Base-by-base conservation (phyloP, 2,329 filamentous ascomycete species). In the Ceratocystis eucalypticola region DNA sequence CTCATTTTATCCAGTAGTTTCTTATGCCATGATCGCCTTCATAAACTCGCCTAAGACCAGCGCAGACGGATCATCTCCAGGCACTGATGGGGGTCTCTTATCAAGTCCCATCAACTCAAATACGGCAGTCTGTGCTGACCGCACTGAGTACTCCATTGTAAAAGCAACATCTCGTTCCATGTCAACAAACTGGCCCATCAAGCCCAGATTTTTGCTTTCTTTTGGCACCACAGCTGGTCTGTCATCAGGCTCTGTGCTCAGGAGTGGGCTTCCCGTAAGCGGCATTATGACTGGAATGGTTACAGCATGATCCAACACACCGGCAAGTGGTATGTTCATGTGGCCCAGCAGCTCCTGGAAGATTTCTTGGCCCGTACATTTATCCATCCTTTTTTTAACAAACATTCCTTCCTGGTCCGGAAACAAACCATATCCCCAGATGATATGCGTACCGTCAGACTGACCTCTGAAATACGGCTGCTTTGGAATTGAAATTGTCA, bases 391-490 rank as follows among this genome's bases (percentile, higher is more conserved):
- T 69, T 78, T 78, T 66, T 74, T 71, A 50, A 77, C 71, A 67
- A 71, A 75, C 67, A 75, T 71, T 5, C 77, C 76, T 2, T 69
- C 63, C 46, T 71, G 68, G 17, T 74, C 73, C 1, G 76, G 75
- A n/a, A 74, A 73, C n/a, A 77, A 71, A 2, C 73, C 74, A 65
- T 76, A 77, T 5, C 76, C 75, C 76, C 76, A 77, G 55, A 78
- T 71, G 6, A 76, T 74, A 20, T 74, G 70, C 37, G 74, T 71
- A 48, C 71, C 69, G 57, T 66, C 50, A 5, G 73, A 72, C 66
- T 79, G 77, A 44, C 72, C 71, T 33, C 73, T 70, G 67, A 78
- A 78, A 66, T 78, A 72, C 6, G 76, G 77, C 64, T 80, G 77
- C 10, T 71, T 71, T 20, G 77, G 77, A 55, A 79, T 70, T 2